Evolutionary conservation across 2,329 filamentous ascomycete species (phyloP).

Genomic region (Cercospora brassicicola): DNA sequence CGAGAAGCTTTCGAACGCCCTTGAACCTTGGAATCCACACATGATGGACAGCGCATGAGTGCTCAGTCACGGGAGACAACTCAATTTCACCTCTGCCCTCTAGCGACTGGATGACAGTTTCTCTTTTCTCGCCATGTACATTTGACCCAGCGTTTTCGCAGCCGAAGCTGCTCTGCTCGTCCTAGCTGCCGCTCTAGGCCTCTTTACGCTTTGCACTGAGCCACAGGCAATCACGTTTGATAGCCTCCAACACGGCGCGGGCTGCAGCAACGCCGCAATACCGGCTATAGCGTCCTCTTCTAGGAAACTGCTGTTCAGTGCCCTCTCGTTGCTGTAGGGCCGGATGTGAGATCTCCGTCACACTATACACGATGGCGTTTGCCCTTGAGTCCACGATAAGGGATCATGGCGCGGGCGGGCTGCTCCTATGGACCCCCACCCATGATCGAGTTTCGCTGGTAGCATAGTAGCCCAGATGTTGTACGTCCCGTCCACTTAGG

Average conservation of each 20-base stretch:
- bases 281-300: not conserved
- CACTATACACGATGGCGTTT: slow-evolving; percentile 19
- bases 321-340: not conserved
- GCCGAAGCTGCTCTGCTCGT: not conserved
- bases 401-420: slow-evolving; percentile 10
- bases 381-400: slow-evolving; percentile 15
- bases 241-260: slow-evolving; percentile 4
- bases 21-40: slow-evolving; percentile 11
- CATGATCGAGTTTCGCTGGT: slow-evolving; percentile 14
- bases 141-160: not conserved
- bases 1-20: slow-evolving; percentile 14
- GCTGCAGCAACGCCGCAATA: slow-evolving; percentile 13
- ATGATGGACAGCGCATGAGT: not conserved
- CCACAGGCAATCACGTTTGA: slow-evolving; percentile 3
- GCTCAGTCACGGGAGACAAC: no score
- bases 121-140: slow-evolving; percentile 16
- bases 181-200: slow-evolving; percentile 4
- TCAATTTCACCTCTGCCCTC: slow-evolving; percentile 1
- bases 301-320: not conserved
- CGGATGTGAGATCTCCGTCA: slow-evolving; percentile 13
- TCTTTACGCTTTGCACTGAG: not conserved
- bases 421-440: slow-evolving; percentile 7
- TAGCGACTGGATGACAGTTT: slow-evolving; percentile 12
- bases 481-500: slow-evolving; percentile 21
- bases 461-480: slow-evolving; percentile 18